Evolutionary conservation across 371 early-diverging fungal species (phyloP).

Genomic region (Rhizopus arrhizus): DNA sequence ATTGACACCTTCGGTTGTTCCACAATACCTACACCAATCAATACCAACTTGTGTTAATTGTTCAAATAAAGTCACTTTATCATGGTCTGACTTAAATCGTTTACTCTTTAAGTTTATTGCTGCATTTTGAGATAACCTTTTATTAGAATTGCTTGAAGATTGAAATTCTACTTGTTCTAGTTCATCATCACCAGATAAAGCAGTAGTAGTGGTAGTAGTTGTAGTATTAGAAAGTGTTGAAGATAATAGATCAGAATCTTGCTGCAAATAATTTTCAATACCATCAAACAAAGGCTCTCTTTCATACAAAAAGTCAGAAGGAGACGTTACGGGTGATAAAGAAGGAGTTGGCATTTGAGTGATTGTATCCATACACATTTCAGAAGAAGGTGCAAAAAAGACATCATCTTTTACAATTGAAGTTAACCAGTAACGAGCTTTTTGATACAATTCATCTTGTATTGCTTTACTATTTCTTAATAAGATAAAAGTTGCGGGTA

Average conservation of each 20-base stretch:
- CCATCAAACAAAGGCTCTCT: conserved; percentile 45
- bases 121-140: neutral
- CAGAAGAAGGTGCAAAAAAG: conserved; percentile 17
- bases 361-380: conserved; percentile 6
- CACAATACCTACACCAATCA: conserved; percentile 80
- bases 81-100: conserved; percentile 1
- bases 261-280: conserved; percentile 18
- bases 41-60: conserved; percentile 42
- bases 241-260: conserved; percentile 10
- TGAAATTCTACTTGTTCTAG: no score
- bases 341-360: conserved; percentile 36
- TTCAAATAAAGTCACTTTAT: conserved; percentile 43
- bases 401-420: conserved; percentile 25
- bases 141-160: no score
- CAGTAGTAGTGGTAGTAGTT: neutral
- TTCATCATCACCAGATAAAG: conserved; percentile 4
- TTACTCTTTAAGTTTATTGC: conserved; percentile 6
- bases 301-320: conserved; percentile 45
- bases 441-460: neutral
- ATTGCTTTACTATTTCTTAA: neutral
- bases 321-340: conserved; percentile 44
- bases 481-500: neutral
- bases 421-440: neutral
- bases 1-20: conserved; percentile 73
- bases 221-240: conserved; percentile 5